Percentiles rank a stretch among this genome's conserved stretches.
phyloP scores from a whole-genome alignment of 257 asterid species.

The Solanum chiquidenum region DNA sequence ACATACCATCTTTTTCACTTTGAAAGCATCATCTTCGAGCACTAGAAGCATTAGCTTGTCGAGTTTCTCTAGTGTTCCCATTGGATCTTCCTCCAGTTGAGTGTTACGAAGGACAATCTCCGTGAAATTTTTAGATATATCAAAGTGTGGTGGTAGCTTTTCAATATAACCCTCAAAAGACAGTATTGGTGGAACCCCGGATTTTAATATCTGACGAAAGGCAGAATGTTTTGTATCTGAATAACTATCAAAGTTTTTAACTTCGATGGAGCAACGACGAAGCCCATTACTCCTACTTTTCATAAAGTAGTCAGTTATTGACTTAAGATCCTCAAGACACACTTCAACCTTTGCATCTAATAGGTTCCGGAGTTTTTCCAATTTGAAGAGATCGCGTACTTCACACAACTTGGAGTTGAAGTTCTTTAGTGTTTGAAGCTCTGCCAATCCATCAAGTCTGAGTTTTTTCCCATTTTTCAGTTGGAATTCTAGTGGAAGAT shows the following conservation, averaged over 20 bases:
- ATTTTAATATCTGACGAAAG: background rate
- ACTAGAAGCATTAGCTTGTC: slow-evolving; percentile 1
- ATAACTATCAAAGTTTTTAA: slow-evolving; percentile 10
- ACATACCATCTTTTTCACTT: background rate
- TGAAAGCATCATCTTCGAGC: slow-evolving; percentile 8
- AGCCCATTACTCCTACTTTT: background rate
- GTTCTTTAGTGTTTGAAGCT: slow-evolving; percentile 15
- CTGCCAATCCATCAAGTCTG: background rate
- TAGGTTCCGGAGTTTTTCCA: background rate
- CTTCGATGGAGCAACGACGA: background rate
- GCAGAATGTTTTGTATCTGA: background rate
- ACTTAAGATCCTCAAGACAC: background rate
- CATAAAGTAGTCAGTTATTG: background rate
- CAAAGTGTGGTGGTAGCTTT: background rate
- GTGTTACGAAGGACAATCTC: slow-evolving; percentile 3
- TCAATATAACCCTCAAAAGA: slow-evolving; percentile 7
- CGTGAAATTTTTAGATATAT: background rate
- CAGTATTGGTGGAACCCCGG: background rate
- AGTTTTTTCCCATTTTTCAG: background rate
- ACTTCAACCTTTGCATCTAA: background rate
- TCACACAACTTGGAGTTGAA: slow-evolving; percentile 3
- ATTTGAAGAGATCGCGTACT: background rate
- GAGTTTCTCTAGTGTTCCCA: slow-evolving; percentile 6
- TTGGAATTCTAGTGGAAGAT: slow-evolving; percentile 7
- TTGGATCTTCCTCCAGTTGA: slow-evolving; percentile 7